Conservation (phyloP, 352 stramenopile species). For the Pythium aristosporum region DNA sequence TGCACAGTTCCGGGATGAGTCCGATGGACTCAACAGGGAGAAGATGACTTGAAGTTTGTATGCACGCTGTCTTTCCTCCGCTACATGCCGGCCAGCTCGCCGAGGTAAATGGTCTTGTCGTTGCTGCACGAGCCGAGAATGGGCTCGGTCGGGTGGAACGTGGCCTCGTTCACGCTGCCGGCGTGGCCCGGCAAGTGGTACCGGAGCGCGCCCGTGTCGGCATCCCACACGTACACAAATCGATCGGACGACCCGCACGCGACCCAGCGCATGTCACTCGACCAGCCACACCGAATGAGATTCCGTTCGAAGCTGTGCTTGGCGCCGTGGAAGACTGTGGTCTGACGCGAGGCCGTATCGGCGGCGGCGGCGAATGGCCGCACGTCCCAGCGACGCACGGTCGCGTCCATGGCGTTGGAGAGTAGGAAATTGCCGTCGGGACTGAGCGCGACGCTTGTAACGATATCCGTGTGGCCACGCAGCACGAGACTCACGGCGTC, state of each 20-base stretch:
- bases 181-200: conserved; percentile 94
- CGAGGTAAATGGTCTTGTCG: conserved; percentile 87
- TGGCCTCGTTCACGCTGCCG: conserved; percentile 93
- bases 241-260: conserved; percentile 88
- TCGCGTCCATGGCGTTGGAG: conserved; percentile 95
- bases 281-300: conserved; percentile 92
- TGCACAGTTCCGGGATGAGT: too few species aligned
- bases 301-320: conserved; percentile 94
- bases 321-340: conserved; percentile 70
- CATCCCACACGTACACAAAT: conserved; percentile 96
- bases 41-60: neutral
- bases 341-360: conserved; percentile 34
- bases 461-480: conserved; percentile 91
- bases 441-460: conserved; percentile 93
- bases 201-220: conserved; percentile 85
- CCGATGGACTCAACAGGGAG: neutral
- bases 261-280: conserved; percentile 83
- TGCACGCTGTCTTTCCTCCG: neutral
- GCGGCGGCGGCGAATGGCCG: conserved; percentile 77
- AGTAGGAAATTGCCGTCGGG: conserved; percentile 92
- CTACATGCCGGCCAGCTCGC: conserved; percentile 51
- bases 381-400: conserved; percentile 92
- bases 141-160: conserved; percentile 87
- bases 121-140: conserved; percentile 85
- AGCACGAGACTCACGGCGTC: conserved; percentile 79